Base-by-base conservation (phyloP, 148 eudicot species). In the Pharnaceum exiguum region DNA sequence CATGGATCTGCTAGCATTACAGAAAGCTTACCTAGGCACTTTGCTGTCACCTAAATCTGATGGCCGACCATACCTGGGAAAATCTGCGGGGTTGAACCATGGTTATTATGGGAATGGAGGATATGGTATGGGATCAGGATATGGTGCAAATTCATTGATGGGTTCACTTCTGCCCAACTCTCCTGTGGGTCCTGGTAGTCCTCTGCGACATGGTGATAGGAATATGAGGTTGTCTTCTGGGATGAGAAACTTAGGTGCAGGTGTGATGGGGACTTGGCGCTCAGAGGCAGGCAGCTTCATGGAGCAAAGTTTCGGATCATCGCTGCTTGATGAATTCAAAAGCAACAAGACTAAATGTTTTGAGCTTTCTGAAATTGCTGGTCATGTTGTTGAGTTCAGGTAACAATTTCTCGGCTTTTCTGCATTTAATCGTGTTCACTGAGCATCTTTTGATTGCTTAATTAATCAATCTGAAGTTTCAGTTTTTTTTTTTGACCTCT, bases 371-470 rank as follows among this genome's bases (percentile, higher is more conserved):
- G 96, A 89, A 64, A 86, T 89, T 63, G 76, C 75, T 10, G 82
- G 83, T 26, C 87, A 86, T 73, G 83, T 89, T 35, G 87, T 77
- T 55, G 96, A 89, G 53, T 83, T 89, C 68, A 89, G 96, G 96
- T 78, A 49, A 35, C 31, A 26, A 12, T 27, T 5, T 10, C 46
- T 50, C 38, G 7, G 38, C 8, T 35, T 35, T 35, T 12, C 38
- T 7, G 7, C 38, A 11, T 38, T 25, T 58, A 27, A 7, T 13
- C 10, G 28, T 36, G 18, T 8, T 32, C 19, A 13, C 32, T 55
- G 29, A 9, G 57, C 29, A 26, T 5, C 24, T 15, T n/a, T 2
- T 28, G 4, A 26, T 28, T 37, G 15, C 36, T n/a, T n/a, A n/a
- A n/a, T n/a, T n/a, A n/a, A n/a, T n/a, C n/a, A n/a, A n/a, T n/a